phyloP scores from a whole-genome alignment of 108 stramenopile genomes.

The Nitzschia putrida region DNA sequence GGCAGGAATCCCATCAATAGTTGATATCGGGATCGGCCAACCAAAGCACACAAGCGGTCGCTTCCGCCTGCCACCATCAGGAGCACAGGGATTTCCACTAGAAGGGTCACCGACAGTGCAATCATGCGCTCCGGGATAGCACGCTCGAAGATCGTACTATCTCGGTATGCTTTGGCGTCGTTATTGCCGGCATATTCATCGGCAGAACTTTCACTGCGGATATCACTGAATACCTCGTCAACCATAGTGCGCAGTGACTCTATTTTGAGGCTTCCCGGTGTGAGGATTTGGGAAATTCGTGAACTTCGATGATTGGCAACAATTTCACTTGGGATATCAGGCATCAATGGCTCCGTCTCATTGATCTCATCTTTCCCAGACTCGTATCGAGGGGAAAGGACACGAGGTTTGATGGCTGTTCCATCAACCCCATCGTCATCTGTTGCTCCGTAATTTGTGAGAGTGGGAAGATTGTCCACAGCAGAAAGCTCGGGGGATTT shows the following conservation, averaged over 20 bases:
- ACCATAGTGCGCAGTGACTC: background rate
- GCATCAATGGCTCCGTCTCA: constrained; percentile 17
- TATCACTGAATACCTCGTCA: background rate
- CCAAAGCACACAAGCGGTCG: constrained; percentile 49
- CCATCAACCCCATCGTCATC: background rate
- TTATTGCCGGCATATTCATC: background rate
- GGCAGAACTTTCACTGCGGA: background rate
- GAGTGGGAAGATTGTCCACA: background rate
- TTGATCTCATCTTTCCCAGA: background rate
- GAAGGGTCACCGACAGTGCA: constrained; percentile 58
- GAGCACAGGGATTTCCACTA: constrained; percentile 64
- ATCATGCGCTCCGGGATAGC: constrained; percentile 65
- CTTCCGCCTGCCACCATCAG: constrained; percentile 65
- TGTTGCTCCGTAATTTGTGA: background rate
- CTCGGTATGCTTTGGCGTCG: constrained; percentile 17
- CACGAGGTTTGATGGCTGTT: too few relatives aligned
- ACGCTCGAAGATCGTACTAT: constrained; percentile 39
- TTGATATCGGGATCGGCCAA: constrained; percentile 60
- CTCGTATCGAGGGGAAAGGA: background rate
- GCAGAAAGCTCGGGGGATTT: background rate
- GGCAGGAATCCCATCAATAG: constrained; percentile 61
- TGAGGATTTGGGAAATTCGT: background rate
- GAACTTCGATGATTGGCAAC: background rate
- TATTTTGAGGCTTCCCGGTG: background rate
- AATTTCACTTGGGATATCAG: constrained; percentile 24